Percentiles rank a stretch among this genome's conserved stretches.
Conservation (phyloP, 768 basidiomycete genomes). For the Trametopsis cervina region DNA sequence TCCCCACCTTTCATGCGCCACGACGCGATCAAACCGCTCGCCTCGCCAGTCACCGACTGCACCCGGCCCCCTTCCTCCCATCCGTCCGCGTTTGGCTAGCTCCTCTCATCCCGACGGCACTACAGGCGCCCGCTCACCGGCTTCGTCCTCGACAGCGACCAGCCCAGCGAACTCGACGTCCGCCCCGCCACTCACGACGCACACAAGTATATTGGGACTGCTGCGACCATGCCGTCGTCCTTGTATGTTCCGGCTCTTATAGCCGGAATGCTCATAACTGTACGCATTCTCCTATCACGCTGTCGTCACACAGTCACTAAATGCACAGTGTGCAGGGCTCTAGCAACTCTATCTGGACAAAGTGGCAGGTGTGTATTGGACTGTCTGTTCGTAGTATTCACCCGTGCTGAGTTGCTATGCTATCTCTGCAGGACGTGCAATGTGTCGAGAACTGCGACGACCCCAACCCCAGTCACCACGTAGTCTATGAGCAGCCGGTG, state of each 20-base stretch:
- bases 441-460: slow-evolving; percentile 90
- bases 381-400: background rate
- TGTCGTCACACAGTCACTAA: slow-evolving; percentile 2
- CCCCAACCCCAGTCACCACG: slow-evolving; percentile 48
- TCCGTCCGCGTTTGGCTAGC: background rate
- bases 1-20: background rate
- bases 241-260: slow-evolving; percentile 75
- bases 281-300: slow-evolving; percentile 24
- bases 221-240: slow-evolving; percentile 51
- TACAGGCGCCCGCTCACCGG: slow-evolving; percentile 46
- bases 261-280: slow-evolving; percentile 89
- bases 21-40: background rate
- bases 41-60: no score
- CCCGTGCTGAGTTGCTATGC: no score
- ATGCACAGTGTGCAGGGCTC: slow-evolving; percentile 45
- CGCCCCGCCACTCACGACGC: background rate
- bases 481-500: slow-evolving; percentile 91
- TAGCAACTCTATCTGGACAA: slow-evolving; percentile 75
- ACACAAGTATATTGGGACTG: background rate
- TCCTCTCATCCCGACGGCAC: background rate
- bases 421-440: slow-evolving; percentile 81
- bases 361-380: slow-evolving; percentile 58
- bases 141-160: background rate
- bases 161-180: background rate
- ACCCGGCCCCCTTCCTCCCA: no score